Percentiles rank a stretch among this genome's conserved stretches.
Conservation (phyloP, 176 grass and related monocot species). For the Carex myosuroides region DNA sequence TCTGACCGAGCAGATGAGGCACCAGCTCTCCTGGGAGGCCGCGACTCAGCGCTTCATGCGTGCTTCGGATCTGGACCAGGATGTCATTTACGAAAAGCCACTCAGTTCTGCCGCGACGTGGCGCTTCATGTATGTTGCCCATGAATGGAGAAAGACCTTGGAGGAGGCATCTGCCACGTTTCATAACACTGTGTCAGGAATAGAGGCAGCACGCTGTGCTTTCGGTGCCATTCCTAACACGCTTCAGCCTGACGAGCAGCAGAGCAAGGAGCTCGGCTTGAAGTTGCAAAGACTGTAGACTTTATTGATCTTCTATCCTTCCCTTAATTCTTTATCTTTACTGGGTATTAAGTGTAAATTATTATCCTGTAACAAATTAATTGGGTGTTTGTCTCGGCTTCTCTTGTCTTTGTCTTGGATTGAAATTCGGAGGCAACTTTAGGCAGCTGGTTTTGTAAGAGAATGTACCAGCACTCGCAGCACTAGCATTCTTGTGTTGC, state of each 20-base stretch:
- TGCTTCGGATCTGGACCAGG: constrained; percentile 43
- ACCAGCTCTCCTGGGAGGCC: constrained; percentile 90
- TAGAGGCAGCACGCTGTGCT: constrained; percentile 64
- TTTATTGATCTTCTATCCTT: constrained; percentile 7
- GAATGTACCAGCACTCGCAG: not conserved
- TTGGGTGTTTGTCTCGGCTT: not conserved
- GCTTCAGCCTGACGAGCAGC: constrained; percentile 75
- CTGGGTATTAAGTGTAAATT: constrained; percentile 16
- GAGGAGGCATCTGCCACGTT: constrained; percentile 81
- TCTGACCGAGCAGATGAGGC: constrained; percentile 48
- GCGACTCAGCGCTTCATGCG: constrained; percentile 77
- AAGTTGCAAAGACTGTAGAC: constrained; percentile 21
- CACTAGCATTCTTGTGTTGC: constrained; percentile 6
- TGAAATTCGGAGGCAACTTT: not conserved
- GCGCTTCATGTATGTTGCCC: constrained; percentile 51
- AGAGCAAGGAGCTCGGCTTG: constrained; percentile 74
- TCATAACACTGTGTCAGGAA: constrained; percentile 65
- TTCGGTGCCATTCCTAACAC: constrained; percentile 88
- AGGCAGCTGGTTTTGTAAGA: constrained; percentile 10
- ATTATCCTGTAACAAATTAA: not conserved
- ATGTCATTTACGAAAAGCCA: constrained; percentile 18
- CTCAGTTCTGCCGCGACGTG: constrained; percentile 21
- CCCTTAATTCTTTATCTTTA: constrained; percentile 3
- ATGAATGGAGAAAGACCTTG: constrained; percentile 59
- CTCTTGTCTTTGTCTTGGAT: not conserved